These are phyloP conservation scores for Aspergillus saccharolyticus DNA, from an alignment of 495 filamentous ascomycete species.

Conservation along the genomic window DNA sequence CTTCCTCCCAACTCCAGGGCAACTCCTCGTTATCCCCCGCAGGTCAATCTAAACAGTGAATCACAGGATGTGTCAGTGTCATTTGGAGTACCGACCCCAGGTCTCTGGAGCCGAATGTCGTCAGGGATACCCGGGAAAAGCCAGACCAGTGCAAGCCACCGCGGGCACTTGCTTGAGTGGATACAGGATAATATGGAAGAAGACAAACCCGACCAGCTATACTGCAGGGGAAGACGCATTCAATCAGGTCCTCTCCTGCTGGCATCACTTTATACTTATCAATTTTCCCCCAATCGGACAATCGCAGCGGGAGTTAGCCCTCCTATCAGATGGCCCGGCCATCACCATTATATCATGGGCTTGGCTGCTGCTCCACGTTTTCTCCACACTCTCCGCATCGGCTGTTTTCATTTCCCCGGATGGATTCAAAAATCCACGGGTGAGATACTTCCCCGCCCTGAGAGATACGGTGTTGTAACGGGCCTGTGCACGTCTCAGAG, in stretches of 20 bases:
- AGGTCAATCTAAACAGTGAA: neutral
- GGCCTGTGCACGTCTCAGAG: neutral
- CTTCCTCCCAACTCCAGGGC: neutral
- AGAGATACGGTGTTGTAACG: neutral
- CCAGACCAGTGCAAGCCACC: neutral
- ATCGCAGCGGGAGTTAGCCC: slow-evolving; percentile 23
- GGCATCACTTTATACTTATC: too few relatives aligned
- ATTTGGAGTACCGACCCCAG: neutral
- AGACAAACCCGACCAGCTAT: neutral
- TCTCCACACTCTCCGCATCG: neutral
- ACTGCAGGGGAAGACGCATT: neutral
- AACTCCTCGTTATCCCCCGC: neutral
- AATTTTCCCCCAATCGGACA: slow-evolving; percentile 38
- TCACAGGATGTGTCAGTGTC: neutral
- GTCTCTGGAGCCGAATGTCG: neutral
- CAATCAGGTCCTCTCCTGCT: neutral
- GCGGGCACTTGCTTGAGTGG: neutral
- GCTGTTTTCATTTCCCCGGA: slow-evolving; percentile 8
- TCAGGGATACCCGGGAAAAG: neutral
- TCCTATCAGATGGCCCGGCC: slow-evolving; percentile 27
- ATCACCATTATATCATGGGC: neutral
- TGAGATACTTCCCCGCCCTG: neutral
- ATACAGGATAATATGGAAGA: neutral
- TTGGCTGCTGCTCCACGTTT: neutral
- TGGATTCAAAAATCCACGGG: neutral